phyloP scores from a whole-genome alignment of 2,329 filamentous ascomycete genomes.

The Fusarium sambucinum region DNA sequence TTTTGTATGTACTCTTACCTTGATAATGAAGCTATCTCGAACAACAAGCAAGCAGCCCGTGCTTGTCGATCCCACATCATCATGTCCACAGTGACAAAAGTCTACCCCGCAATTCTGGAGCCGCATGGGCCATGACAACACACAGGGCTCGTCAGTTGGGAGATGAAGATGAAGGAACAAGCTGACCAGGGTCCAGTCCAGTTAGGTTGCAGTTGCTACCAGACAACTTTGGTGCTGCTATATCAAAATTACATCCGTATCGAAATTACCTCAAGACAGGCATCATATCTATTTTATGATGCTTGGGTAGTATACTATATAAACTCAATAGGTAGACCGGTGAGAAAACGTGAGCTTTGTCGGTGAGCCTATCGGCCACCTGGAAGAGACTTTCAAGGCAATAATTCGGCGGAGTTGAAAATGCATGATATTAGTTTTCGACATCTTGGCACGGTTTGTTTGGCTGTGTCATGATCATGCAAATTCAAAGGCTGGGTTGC shows the following conservation, averaged over 20 bases:
- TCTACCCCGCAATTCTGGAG: conserved; percentile 44
- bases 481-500: conserved; percentile 30
- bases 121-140: conserved; percentile 31
- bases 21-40: conserved; percentile 37
- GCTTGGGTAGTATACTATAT: background rate
- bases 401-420: conserved; percentile 18
- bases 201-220: background rate
- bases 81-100: conserved; percentile 26
- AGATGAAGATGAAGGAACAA: conserved; percentile 19
- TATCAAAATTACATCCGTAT: too few relatives aligned
- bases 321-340: background rate
- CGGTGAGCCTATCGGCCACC: conserved; percentile 27
- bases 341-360: conserved; percentile 14
- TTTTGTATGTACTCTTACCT: background rate
- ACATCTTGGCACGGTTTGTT: conserved; percentile 37
- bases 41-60: conserved; percentile 8
- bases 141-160: conserved; percentile 9
- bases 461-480: conserved; percentile 48
- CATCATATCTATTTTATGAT: background rate
- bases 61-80: conserved; percentile 21
- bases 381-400: conserved; percentile 17
- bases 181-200: conserved; percentile 18
- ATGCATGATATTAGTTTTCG: conserved; percentile 36
- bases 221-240: conserved; percentile 8
- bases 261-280: too few relatives aligned